Percentiles rank a stretch among this genome's conserved stretches.
phyloP scores from a whole-genome alignment of 2,329 filamentous ascomycete genomes.

The Zymoseptoria tritici region DNA sequence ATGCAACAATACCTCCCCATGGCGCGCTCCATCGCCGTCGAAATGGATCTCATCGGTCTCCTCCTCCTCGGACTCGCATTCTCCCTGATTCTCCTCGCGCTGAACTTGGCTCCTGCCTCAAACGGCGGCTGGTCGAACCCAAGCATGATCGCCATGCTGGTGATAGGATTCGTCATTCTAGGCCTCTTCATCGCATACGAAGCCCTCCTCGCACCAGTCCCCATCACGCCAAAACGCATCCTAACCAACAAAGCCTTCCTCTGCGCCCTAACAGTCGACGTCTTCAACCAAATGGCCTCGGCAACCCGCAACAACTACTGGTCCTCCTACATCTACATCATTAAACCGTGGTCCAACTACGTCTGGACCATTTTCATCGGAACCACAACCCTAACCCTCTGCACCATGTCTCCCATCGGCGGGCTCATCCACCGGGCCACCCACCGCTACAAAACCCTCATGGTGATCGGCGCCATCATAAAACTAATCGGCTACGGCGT shows the following conservation, averaged over 20 bases:
- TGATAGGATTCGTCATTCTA: conserved; percentile 4
- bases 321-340: conserved; percentile 33
- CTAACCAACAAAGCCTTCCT: conserved; percentile 18
- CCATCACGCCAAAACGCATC: conserved; percentile 18
- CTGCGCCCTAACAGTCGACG: conserved; percentile 11
- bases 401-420: conserved; percentile 31
- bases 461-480: conserved; percentile 33
- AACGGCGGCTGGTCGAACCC: conserved; percentile 18
- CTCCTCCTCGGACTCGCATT: conserved; percentile 18
- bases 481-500: conserved; percentile 35
- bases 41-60: conserved; percentile 19
- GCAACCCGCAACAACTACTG: conserved; percentile 14
- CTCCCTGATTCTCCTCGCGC: conserved; percentile 17
- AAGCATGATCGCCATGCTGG: conserved; percentile 8
- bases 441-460: conserved; percentile 38
- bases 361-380: conserved; percentile 38
- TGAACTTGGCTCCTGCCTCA: conserved; percentile 16
- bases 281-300: conserved; percentile 15
- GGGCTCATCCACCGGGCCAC: conserved; percentile 29
- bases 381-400: conserved; percentile 35
- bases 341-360: conserved; percentile 38
- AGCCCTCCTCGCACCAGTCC: conserved; percentile 13
- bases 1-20: conserved; percentile 3
- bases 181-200: conserved; percentile 4
- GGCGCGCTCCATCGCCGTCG: conserved; percentile 19